phyloP scores from a whole-genome alignment of 2,329 filamentous ascomycete genomes.

The Fusarium sp. region DNA sequence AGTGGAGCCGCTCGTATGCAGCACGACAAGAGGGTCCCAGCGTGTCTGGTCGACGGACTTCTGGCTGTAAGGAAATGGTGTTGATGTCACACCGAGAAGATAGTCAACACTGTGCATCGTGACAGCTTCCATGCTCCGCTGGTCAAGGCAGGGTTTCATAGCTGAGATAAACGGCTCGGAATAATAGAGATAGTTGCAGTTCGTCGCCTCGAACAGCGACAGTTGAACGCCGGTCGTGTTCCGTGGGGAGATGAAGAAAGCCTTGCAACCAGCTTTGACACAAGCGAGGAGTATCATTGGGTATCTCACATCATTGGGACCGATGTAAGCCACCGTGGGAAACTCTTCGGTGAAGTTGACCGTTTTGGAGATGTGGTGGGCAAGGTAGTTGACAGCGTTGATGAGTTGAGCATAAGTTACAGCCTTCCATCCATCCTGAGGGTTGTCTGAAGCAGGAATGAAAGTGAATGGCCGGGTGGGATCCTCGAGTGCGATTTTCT shows the following conservation, averaged over 20 bases:
- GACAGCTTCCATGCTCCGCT: not conserved
- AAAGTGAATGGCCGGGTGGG: not conserved
- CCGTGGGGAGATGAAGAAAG: not conserved
- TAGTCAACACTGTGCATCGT: not conserved
- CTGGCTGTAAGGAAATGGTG: not conserved
- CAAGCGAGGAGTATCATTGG: not conserved
- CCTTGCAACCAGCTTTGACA: conserved; percentile 7
- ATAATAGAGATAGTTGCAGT: not conserved
- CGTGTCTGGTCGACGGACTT: not conserved
- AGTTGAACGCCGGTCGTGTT: conserved; percentile 3
- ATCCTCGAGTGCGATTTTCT: not conserved
- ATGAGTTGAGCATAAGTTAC: not conserved
- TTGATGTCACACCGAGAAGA: not conserved
- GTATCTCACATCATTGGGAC: conserved; percentile 1
- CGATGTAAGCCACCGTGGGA: conserved; percentile 9
- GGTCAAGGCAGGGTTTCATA: not conserved
- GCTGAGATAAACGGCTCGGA: fast-evolving
- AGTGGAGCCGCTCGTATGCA: conserved; percentile 18
- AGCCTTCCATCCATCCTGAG: not conserved
- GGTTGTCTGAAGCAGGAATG: not conserved
- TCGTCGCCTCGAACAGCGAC: not conserved
- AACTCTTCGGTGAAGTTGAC: not conserved
- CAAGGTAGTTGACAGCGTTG: conserved; percentile 7
- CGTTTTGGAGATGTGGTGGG: not conserved
- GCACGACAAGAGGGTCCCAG: conserved; percentile 14